Conservation (phyloP, 352 stramenopile species). For the Phytophthora idaei region DNA sequence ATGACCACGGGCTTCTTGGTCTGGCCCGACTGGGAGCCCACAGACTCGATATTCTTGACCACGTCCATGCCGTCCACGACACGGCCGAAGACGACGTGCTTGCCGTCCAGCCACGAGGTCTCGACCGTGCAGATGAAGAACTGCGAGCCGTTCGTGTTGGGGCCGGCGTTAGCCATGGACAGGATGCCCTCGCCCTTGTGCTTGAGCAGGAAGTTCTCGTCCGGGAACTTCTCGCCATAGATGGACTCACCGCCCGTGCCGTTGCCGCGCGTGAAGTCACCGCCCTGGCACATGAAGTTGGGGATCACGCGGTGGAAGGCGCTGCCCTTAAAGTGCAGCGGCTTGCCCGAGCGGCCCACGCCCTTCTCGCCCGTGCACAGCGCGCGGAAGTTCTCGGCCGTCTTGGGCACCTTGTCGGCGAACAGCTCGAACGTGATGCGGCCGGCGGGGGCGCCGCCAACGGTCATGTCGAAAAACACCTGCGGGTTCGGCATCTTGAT, state of each 20-base stretch:
- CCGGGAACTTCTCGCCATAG: slow-evolving; percentile 95
- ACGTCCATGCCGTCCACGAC: slow-evolving; percentile 97
- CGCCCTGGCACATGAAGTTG: slow-evolving; percentile 96
- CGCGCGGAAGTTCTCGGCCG: slow-evolving; percentile 98
- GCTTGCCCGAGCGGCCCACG: slow-evolving; percentile 74
- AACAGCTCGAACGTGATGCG: slow-evolving; percentile 92
- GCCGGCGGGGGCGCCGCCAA: slow-evolving; percentile 90
- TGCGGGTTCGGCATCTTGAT: slow-evolving; percentile 86
- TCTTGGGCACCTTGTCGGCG: slow-evolving; percentile 91
- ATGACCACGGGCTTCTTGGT: slow-evolving; percentile 93
- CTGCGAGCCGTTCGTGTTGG: slow-evolving; percentile 97
- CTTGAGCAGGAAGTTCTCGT: slow-evolving; percentile 95
- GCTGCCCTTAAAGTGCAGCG: slow-evolving; percentile 86
- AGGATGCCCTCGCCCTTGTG: slow-evolving; percentile 93
- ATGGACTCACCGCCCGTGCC: slow-evolving; percentile 94
- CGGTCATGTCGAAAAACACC: slow-evolving; percentile 99
- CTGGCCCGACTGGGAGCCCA: slow-evolving; percentile 93
- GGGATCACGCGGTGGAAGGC: slow-evolving; percentile 94
- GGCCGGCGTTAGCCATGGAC: slow-evolving; percentile 96
- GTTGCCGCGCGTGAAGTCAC: slow-evolving; percentile 96
- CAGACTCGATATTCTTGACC: slow-evolving; percentile 96
- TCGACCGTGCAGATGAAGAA: slow-evolving; percentile 97
- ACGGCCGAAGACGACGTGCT: slow-evolving; percentile 96
- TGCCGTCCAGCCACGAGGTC: slow-evolving; percentile 91
- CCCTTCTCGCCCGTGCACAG: slow-evolving; percentile 99